Evolutionary conservation across 1,139 yeast genomes (phyloP), one percentile per base, ranked within the genome.

Genomic region (Candida tropicalis): DNA sequence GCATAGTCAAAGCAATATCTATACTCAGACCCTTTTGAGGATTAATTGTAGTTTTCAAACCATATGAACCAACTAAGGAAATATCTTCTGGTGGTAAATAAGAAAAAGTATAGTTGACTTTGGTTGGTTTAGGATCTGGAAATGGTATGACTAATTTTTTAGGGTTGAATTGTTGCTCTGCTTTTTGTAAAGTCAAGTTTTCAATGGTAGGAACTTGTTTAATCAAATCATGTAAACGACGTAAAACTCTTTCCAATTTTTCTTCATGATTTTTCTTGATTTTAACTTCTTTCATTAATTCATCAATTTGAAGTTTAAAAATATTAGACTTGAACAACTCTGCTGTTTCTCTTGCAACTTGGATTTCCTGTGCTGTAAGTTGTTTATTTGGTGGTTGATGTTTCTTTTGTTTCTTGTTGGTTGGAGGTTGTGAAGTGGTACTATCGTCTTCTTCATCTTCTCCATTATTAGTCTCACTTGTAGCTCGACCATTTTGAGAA

Each of bases 251-350:
- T 58, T 90, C 96, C 42, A 90, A 80, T 43, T 75, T 72, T 41
- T 79, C 65, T 34, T 85, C 77, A 57, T 84, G 83, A 20, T 78
- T 66, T 17, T 87, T 95, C 56, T 87, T 87, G 36, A 90, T 65
- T 53, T 80, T 80, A 36, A 91, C 78, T 62, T 90, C 97, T 52
- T 81, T 79, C 57, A 93, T 70, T 34, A 93, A 72, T 60, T 91
- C 98, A 63, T 91, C 99, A 44, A 91, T 90, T 66, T 93, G 96
- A 46, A 93, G 70, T 63, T 93, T 93, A 79, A 93, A 91, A 45
- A 93, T 89, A 63, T 91, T 91, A 11, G 97, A 89, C 59, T 90
- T 89, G 79, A 91, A 93, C 40, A 91, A 70, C 60, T 90, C 97
- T 0, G 96, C 95, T 0, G 98, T 87, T 61, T 91, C 97, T 55